These are phyloP conservation scores for Pseudopyricularia cyperi DNA, from an alignment of 2,329 filamentous ascomycete species.

Conservation along the genomic window DNA sequence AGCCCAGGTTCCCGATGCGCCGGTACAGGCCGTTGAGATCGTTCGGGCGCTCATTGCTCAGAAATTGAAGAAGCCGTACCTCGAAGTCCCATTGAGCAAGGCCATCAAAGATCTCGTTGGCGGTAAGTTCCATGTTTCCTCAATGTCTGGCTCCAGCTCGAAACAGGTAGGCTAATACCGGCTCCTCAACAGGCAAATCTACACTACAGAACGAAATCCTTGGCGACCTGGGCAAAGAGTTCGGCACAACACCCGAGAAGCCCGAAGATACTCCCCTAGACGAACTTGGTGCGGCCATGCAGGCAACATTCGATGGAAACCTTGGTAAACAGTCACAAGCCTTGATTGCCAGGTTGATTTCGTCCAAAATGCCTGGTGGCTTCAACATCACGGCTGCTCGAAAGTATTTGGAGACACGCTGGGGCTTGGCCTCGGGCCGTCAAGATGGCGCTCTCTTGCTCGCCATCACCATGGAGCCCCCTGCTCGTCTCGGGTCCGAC, in stretches of 20 bases:
- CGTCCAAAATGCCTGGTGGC: constrained; percentile 97
- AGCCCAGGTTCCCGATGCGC: constrained; percentile 72
- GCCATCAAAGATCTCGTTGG: constrained; percentile 98
- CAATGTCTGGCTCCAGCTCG: no score
- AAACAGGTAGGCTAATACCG: constrained; percentile 6
- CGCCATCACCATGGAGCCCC: constrained; percentile 84
- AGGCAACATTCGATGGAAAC: constrained; percentile 97
- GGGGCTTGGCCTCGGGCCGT: constrained; percentile 74
- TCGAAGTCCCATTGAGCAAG: constrained; percentile 85
- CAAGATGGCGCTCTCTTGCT: constrained; percentile 85
- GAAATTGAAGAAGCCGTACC: constrained; percentile 88
- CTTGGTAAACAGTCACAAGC: constrained; percentile 93
- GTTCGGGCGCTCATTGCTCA: constrained; percentile 83
- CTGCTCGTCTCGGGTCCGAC: constrained; percentile 78
- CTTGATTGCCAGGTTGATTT: constrained; percentile 85
- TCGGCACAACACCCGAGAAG: constrained; percentile 95
- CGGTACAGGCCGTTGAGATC: constrained; percentile 80
- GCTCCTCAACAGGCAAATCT: constrained; percentile 63
- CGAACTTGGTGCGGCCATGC: constrained; percentile 89
- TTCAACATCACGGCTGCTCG: constrained; percentile 96
- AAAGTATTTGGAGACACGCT: constrained; percentile 89
- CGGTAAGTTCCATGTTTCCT: constrained; percentile 59
- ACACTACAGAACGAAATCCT: constrained; percentile 98
- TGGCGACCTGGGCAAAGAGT: constrained; percentile 95
- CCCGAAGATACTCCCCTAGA: constrained; percentile 95